Base-by-base conservation (phyloP, 495 filamentous ascomycete species). In the Parathielavia appendiculata region DNA sequence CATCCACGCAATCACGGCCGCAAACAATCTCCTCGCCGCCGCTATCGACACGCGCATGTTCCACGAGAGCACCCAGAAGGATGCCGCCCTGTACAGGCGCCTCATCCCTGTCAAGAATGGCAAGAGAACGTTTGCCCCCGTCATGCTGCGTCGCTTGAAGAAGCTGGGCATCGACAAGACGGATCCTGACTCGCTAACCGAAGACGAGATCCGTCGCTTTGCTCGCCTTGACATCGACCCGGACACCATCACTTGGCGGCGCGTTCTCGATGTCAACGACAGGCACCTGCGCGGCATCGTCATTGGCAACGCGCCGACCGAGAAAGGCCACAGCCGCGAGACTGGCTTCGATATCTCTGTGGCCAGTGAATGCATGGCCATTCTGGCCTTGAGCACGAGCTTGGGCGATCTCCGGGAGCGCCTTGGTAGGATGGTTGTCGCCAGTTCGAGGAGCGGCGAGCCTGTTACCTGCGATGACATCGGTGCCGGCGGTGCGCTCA, bases 11-110 rank as follows among this genome's bases (percentile, higher is more conserved):
- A 92, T 98, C 67, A 90, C 91, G 38, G 93, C 93, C 11, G 93
- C 93, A 6, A 98, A 97, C 79, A 98, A 98, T 75, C 80, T 98
- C 41, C 86, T 98, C n/a, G 93, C 93, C 55, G 93, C 93, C 43
- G 93, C 93, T 13, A 96, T 98, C 64, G 93, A 98, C 65, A 97
- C 93, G 8, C 86, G 93, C 59, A 97, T 98, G 82, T 98, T 96
- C 77, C 93, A 98, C 68, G 93, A 98, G 74, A 83, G 83, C 60
- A 92, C 91, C 0, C 92, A 97, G 67, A 96, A 93, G 71, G 91
- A 97, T 66, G 90, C 80, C 9, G 75, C 93, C 26, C 83, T 98
- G 3, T 98, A 89, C 79, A 87, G 83, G 72, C 87, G 93, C 54
- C 77, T 98, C 17, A 90, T 97, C 2, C 93, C 93, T 4, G 80